Percentiles rank a stretch among this genome's conserved stretches.
phyloP scores from a whole-genome alignment of 2,329 filamentous ascomycete genomes.

The Diaporthe destruens region DNA sequence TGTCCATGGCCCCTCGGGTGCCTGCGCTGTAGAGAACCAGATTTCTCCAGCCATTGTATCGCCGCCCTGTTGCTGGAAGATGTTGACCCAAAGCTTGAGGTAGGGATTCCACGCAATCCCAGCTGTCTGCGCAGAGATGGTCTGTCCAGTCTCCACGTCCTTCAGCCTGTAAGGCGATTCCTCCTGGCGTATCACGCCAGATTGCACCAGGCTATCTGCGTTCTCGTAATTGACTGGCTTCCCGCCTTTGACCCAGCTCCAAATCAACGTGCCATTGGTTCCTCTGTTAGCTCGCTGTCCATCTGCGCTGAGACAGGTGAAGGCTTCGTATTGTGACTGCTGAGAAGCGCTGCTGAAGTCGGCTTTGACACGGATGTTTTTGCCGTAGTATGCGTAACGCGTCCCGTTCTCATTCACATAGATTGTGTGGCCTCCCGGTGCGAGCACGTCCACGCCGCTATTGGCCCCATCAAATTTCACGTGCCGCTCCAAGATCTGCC shows the following conservation, averaged over 20 bases:
- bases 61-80: slow-evolving; percentile 37
- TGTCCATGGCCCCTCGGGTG: slow-evolving; percentile 39
- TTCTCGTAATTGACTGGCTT: slow-evolving; percentile 39
- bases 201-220: slow-evolving; percentile 20
- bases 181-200: slow-evolving; percentile 27
- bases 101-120: slow-evolving; percentile 41
- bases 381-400: slow-evolving; percentile 38
- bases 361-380: slow-evolving; percentile 40
- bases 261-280: slow-evolving; percentile 30
- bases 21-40: slow-evolving; percentile 35
- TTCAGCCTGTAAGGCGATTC: slow-evolving; percentile 38
- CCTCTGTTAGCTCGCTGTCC: slow-evolving; percentile 28
- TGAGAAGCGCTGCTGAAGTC: slow-evolving; percentile 32
- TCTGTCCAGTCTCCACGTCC: slow-evolving; percentile 34
- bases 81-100: slow-evolving; percentile 38
- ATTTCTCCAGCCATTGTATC: slow-evolving; percentile 39
- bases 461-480: slow-evolving; percentile 19
- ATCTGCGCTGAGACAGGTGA: slow-evolving; percentile 36
- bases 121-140: slow-evolving; percentile 26
- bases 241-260: slow-evolving; percentile 39
- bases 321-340: slow-evolving; percentile 40
- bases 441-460: neutral
- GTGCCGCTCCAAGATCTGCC: slow-evolving; percentile 27
- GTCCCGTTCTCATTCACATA: slow-evolving; percentile 35
- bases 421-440: slow-evolving; percentile 34